Evolutionary conservation across 305 asterid species (phyloP).

Genomic region (Fraxinus platypoda): DNA sequence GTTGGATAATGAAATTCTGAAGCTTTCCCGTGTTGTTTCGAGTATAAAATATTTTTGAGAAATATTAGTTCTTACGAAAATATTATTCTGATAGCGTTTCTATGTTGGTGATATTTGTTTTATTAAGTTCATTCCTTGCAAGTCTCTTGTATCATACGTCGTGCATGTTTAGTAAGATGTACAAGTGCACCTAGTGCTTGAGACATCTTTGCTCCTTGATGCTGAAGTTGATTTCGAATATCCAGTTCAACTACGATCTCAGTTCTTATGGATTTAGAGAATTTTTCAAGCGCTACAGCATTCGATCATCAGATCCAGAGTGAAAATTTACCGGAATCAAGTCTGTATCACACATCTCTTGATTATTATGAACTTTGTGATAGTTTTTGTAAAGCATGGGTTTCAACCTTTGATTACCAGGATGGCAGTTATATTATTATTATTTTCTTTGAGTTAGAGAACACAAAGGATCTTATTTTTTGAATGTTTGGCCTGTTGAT

Average conservation of each 20-base stretch:
- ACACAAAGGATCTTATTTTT: not conserved
- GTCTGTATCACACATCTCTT: not conserved
- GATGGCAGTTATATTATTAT: not conserved
- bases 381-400: not conserved
- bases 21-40: not conserved
- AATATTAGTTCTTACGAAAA: not conserved
- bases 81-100: not conserved
- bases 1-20: not conserved
- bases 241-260: conserved; percentile 67
- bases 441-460: not conserved
- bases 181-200: not conserved
- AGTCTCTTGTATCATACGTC: not conserved
- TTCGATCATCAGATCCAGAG: conserved; percentile 47
- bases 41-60: not conserved
- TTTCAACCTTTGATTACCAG: not conserved
- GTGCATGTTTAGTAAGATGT: not conserved
- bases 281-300: conserved; percentile 71
- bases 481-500: not conserved
- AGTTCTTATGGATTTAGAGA: conserved; percentile 90
- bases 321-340: conserved; percentile 16
- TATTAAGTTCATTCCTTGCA: not conserved
- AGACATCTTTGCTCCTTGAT: not conserved
- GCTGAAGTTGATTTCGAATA: conserved; percentile 22
- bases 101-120: too few species aligned
- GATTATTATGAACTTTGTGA: not conserved